These are phyloP conservation scores for Umbellularia californica DNA, from an alignment of 164 flowering plant genomes.

Conservation along the genomic window DNA sequence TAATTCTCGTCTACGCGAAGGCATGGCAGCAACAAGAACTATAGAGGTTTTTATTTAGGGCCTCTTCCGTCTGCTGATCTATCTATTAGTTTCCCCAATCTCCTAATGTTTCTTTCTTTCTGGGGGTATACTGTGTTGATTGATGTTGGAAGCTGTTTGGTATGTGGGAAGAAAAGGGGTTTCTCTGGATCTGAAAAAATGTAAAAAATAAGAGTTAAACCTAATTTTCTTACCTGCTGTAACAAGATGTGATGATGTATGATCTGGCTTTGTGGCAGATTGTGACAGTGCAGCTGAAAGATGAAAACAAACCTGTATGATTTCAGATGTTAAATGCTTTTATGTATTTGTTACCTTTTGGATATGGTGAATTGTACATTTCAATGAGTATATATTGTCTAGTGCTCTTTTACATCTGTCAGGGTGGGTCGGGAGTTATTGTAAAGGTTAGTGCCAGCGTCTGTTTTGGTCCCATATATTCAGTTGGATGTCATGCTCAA, in stretches of 20 bases:
- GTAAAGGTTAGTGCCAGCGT: neutral
- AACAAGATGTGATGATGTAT: neutral
- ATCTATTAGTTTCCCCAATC: neutral
- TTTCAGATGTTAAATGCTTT: slow-evolving; percentile 3
- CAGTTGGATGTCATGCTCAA: neutral
- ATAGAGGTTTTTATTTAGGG: too few species aligned
- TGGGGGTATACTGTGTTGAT: slow-evolving; percentile 1
- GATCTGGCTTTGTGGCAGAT: slow-evolving; percentile 4
- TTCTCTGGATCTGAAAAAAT: neutral
- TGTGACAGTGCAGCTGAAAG: slow-evolving; percentile 8
- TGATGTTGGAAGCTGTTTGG: slow-evolving; percentile 4
- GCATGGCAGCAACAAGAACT: neutral
- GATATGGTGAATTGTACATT: slow-evolving; percentile 5
- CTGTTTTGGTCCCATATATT: neutral
- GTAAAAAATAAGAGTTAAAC: neutral
- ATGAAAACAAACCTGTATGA: slow-evolving; percentile 9
- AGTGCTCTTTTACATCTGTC: neutral
- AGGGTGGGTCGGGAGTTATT: neutral
- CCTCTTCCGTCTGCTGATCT: neutral
- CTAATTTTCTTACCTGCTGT: slow-evolving; percentile 4
- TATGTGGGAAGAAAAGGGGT: slow-evolving; percentile 9
- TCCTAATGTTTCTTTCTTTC: neutral
- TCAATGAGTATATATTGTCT: neutral
- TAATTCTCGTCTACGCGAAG: neutral
- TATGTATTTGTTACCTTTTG: neutral